Base-by-base conservation (phyloP, 345 rosid species). In the Rhizophora mangle region DNA sequence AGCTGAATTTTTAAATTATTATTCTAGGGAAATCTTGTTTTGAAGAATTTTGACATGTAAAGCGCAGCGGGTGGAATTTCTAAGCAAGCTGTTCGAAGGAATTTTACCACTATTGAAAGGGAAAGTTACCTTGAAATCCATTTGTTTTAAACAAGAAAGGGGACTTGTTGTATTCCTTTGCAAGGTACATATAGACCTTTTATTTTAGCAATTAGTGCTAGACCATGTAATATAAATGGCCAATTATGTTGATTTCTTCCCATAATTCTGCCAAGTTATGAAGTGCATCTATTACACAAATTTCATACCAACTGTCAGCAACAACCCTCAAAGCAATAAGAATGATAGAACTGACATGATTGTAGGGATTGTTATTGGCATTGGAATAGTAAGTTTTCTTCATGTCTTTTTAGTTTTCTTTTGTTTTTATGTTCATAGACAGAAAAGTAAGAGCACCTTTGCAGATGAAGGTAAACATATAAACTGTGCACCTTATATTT, bases 401-500 rank as follows among this genome's bases (percentile, higher is more conserved):
- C 77, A 67, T 11, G 51, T 79, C 73, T 53, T 71, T 53, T 59
- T 69, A 46, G 62, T 83, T 55, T 76, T 82, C n/a, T 68, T 73
- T 60, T 72, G 52, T 87, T 70, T n/a, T n/a, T n/a, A n/a, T n/a
- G 65, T 78, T 67, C 69, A 68, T 75, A 81, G 69, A 79, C 81
- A 83, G 66, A 85, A 67, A 56, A 75, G 72, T 69, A 68, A 68
- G 65, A 60, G 32, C 34, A 65, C 63, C 11, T 63, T 72, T 67
- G 84, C 83, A 64, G 84, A 87, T 78, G 86, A 86, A 81, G 97
- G 98, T 89, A 83, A 61, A n/a, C n/a, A 4, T 21, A 10, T 18
- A 64, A n/a, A n/a, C 26, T n/a, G 6, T n/a, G 13, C 11, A 54
- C 8, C 26, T 0, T 54, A 7, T 54, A 10, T 54, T 37, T 9